Percentiles rank a stretch among this genome's conserved stretches.
phyloP scores from a whole-genome alignment of 352 stramenopile genomes.

The Phytophthora crassamura region DNA sequence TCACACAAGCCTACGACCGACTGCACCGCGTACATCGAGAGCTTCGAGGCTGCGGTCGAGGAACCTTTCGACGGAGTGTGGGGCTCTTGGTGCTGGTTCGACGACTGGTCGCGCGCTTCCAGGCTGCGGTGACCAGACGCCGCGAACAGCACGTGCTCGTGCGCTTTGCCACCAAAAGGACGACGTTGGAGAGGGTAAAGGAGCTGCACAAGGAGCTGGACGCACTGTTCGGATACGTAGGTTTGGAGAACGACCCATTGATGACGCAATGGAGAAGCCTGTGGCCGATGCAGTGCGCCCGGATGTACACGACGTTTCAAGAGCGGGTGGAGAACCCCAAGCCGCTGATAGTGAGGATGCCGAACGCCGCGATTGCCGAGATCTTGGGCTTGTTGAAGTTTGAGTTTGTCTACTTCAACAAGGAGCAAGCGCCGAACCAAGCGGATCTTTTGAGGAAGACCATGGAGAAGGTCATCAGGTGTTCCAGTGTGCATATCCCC shows the following conservation, averaged over 20 bases:
- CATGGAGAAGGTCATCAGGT: constrained; percentile 12
- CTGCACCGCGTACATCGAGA: not conserved
- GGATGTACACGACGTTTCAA: constrained; percentile 15
- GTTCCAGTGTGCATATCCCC: constrained; percentile 26
- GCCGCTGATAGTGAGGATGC: not conserved
- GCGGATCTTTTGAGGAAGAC: constrained; percentile 12
- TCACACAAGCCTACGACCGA: constrained; percentile 5
- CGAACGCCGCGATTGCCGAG: constrained; percentile 17
- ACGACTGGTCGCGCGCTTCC: constrained; percentile 17
- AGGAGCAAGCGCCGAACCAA: constrained; percentile 19
- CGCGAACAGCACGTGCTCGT: constrained; percentile 21
- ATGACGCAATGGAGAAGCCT: constrained; percentile 15
- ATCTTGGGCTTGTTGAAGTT: constrained; percentile 33
- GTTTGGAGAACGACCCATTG: not conserved
- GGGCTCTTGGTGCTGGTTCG: constrained; percentile 1
- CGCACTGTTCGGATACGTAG: constrained; percentile 7
- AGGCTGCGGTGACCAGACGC: constrained; percentile 19
- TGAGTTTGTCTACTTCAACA: constrained; percentile 27
- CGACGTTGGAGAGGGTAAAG: constrained; percentile 15
- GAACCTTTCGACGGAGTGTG: not conserved
- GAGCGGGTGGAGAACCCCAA: constrained; percentile 8
- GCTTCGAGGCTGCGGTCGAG: constrained; percentile 7
- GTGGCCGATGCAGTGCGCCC: constrained; percentile 11
- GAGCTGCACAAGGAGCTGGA: constrained; percentile 14
- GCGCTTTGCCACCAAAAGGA: constrained; percentile 27